phyloP scores from a whole-genome alignment of 176 grass and related monocot species.

The Echinochloa phyllopogon region DNA sequence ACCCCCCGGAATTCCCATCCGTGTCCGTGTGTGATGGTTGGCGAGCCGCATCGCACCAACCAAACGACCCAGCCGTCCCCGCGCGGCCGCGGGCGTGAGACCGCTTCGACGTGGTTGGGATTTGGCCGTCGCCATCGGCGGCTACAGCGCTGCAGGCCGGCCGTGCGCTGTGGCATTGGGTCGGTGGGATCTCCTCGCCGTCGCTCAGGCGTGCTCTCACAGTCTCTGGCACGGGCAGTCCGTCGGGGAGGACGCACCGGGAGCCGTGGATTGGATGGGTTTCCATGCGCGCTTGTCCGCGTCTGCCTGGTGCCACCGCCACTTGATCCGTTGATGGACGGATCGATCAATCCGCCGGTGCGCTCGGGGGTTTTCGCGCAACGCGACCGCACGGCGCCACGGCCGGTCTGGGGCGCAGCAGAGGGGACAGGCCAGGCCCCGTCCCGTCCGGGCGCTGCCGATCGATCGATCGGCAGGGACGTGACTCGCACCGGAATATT shows the following conservation, averaged over 20 bases:
- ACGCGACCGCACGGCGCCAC: conserved; percentile 18
- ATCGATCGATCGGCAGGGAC: conserved; percentile 7
- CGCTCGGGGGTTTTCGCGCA: conserved; percentile 6
- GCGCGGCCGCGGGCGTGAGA: conserved; percentile 8
- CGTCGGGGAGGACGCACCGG: background rate
- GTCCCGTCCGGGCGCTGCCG: conserved; percentile 26
- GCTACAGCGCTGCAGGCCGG: background rate
- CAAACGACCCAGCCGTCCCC: background rate
- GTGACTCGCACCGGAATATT: conserved; percentile 9
- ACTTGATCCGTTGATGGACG: background rate
- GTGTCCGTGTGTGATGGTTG: conserved; percentile 31
- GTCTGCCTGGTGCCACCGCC: background rate
- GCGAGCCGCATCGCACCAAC: conserved; percentile 37
- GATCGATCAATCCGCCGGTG: background rate
- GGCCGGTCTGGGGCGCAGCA: background rate
- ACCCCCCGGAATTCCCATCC: background rate
- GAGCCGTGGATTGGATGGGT: background rate
- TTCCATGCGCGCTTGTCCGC: conserved; percentile 37
- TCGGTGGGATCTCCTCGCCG: background rate
- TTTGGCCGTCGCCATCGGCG: background rate
- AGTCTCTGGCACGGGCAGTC: background rate
- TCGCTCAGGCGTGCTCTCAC: background rate
- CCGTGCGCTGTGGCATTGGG: background rate
- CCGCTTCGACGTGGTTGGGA: background rate
- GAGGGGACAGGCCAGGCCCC: conserved; percentile 3